These are phyloP conservation scores for Manihot esculenta DNA, from an alignment of 441 rosid species.

Conservation along the genomic window DNA sequence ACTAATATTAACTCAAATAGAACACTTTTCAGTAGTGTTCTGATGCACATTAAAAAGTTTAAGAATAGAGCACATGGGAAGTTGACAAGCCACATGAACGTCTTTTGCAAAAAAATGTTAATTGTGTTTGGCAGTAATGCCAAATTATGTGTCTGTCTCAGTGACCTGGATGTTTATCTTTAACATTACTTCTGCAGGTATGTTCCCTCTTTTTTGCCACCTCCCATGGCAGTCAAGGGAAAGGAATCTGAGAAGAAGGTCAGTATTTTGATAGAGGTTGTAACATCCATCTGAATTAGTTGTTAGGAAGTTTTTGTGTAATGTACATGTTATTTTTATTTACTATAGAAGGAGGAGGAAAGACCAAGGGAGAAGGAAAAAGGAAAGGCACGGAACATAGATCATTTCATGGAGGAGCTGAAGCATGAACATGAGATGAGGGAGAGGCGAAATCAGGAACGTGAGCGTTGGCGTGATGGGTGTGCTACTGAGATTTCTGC, in stretches of 20 bases:
- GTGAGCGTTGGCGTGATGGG: constrained; percentile 83
- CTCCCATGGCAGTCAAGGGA: constrained; percentile 87
- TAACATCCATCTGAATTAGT: constrained; percentile 2
- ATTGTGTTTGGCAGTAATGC: constrained; percentile 13
- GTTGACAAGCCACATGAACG: neutral
- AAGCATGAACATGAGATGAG: constrained; percentile 98
- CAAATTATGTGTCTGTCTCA: constrained; percentile 16
- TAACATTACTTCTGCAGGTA: constrained; percentile 64
- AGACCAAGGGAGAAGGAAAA: constrained; percentile 79
- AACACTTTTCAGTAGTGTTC: neutral
- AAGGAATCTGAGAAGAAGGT: constrained; percentile 93
- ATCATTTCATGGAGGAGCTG: constrained; percentile 97
- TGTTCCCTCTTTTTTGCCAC: constrained; percentile 98
- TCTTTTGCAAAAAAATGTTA: constrained; percentile 12
- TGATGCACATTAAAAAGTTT: neutral
- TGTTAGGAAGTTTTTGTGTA: constrained; percentile 18
- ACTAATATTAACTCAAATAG: neutral
- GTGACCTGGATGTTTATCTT: constrained; percentile 46
- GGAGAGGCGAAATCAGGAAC: constrained; percentile 96
- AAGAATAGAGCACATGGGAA: constrained; percentile 2
- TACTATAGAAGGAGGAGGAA: constrained; percentile 74
- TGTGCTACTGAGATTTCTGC: constrained; percentile 61
- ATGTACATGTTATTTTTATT: constrained; percentile 10
- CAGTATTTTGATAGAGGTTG: constrained; percentile 22
- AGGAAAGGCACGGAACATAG: constrained; percentile 90